Percentiles rank a stretch among this genome's conserved stretches.
These are phyloP conservation scores for Candolleomyces eurysporus DNA, from an alignment of 768 basidiomycete genomes.

Conservation along the genomic window DNA sequence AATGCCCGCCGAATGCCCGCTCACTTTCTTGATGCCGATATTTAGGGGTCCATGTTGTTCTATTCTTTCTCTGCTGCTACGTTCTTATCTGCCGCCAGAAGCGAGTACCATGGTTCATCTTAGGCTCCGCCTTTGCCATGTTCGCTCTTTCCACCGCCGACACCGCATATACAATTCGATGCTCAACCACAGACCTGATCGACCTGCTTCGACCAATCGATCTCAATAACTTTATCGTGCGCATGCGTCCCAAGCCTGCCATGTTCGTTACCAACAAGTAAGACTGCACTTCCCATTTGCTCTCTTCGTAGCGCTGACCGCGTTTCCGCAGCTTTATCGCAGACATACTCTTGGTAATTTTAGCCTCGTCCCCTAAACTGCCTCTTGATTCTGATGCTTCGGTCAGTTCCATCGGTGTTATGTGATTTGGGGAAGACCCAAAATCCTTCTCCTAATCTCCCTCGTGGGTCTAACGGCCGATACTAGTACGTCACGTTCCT, in stretches of 20 bases:
- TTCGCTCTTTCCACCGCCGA: slow-evolving; percentile 12
- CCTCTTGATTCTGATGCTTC: not conserved
- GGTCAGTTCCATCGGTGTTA: slow-evolving; percentile 12
- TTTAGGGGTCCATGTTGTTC: slow-evolving; percentile 27
- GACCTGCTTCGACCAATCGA: not conserved
- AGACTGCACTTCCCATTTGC: not conserved
- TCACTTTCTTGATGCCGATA: too few relatives aligned
- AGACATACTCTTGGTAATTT: slow-evolving; percentile 9
- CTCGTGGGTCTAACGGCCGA: slow-evolving; percentile 9
- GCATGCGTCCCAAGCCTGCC: slow-evolving; percentile 6
- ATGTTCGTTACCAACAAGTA: slow-evolving; percentile 13
- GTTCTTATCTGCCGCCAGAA: slow-evolving; percentile 13
- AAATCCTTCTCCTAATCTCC: slow-evolving; percentile 5
- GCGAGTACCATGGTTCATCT: slow-evolving; percentile 7
- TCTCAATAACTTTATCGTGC: not conserved
- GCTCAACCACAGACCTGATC: not conserved
- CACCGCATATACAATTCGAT: slow-evolving; percentile 1
- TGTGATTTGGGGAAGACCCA: slow-evolving; percentile 12
- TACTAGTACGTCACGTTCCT: slow-evolving; percentile 3
- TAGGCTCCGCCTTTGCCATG: slow-evolving; percentile 9
- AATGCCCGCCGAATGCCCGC: too few relatives aligned
- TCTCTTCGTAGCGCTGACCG: not conserved
- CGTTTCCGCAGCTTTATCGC: slow-evolving; percentile 3
- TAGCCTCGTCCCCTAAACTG: not conserved
- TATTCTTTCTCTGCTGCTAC: slow-evolving; percentile 25